Conservation (phyloP, 352 stramenopile genomes). For the Phytophthora kernoviae region DNA sequence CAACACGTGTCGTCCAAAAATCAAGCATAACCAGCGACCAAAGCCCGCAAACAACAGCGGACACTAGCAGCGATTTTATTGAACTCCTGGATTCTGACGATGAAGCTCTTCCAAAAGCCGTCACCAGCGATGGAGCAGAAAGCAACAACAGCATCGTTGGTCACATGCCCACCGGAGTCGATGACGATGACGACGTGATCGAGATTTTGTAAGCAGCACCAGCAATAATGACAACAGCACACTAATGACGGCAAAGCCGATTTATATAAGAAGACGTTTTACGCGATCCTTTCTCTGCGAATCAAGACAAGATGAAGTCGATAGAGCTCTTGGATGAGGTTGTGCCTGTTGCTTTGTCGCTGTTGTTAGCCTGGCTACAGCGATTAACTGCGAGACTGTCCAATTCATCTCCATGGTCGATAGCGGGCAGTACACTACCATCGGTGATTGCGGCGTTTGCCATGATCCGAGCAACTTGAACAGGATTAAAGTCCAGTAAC, state of each 20-base stretch:
- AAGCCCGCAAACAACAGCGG: conserved; percentile 34
- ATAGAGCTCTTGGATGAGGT: conserved; percentile 7
- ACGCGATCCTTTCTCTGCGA: not conserved
- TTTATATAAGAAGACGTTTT: conserved; percentile 24
- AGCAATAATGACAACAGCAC: conserved; percentile 6
- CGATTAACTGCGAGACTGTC: not conserved
- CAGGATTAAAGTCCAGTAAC: conserved; percentile 21
- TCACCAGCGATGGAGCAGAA: conserved; percentile 8
- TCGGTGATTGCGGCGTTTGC: conserved; percentile 32
- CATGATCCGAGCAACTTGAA: conserved; percentile 28
- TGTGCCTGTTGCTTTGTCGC: not conserved
- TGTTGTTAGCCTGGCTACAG: not conserved
- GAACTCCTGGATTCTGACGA: conserved; percentile 67
- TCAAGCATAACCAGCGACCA: conserved; percentile 11
- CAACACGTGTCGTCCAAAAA: conserved; percentile 1
- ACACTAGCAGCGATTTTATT: conserved; percentile 53
- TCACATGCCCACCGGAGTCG: conserved; percentile 1
- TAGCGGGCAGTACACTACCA: conserved; percentile 29
- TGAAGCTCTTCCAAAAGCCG: conserved; percentile 25
- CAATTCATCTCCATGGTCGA: conserved; percentile 1
- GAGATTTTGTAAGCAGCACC: conserved; percentile 44
- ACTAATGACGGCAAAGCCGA: conserved; percentile 1
- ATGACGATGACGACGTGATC: conserved; percentile 38
- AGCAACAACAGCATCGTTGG: not conserved
- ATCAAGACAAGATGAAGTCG: conserved; percentile 10